Evolutionary conservation across 139 green algal genomes (phyloP), one percentile per base, ranked within the genome.

Genomic region (Edaphochlamys debaryana): DNA sequence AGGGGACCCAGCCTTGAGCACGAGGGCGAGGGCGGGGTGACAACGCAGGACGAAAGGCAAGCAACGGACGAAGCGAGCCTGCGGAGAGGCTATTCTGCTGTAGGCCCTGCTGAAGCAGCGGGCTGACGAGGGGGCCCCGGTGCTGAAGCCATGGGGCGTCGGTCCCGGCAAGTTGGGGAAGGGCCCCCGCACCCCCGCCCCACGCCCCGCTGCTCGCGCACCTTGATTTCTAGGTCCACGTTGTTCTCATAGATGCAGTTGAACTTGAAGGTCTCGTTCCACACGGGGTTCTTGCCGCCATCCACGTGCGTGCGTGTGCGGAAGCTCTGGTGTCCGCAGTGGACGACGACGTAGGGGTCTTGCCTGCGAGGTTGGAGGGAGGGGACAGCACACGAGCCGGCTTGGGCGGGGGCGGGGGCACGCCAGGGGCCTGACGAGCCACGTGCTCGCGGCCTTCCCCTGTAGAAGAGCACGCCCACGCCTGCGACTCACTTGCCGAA

Each of bases 231-330:
- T 4, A 85, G 19, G 3, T 54, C 52, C 0, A 85, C 40, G 50
- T 34, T 66, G 67, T 85, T 85, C 36, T 85, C 79, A 32, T 69
- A 60, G 32, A 85, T 69, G n/a, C 67, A 9, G 67, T 79, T 77
- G 32, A 79, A 54, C 30, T n/a, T 45, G 67, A 80, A 80, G 56
- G 80, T 86, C 40, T 86, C 69, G 42, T 86, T 86, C 80, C 80
- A 86, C 23, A 86, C 79, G 32, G 79, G 67, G 67, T 77, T 70
- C 4, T 23, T 45, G 67, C 79, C 79, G 11, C 37, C 79, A 30
- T 58, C 79, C 50, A 63, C 41, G 20, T 38, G 41, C 20, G 79
- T 85, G 15, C 40, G 50, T 0, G 67, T 79, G 60, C 79, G 63
- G 67, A 79, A 77, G 29, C 8, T 58, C 67, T 85, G 79, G 34